Base-by-base conservation (phyloP, 257 asterid genomes). In the Solanum habrochaites region DNA sequence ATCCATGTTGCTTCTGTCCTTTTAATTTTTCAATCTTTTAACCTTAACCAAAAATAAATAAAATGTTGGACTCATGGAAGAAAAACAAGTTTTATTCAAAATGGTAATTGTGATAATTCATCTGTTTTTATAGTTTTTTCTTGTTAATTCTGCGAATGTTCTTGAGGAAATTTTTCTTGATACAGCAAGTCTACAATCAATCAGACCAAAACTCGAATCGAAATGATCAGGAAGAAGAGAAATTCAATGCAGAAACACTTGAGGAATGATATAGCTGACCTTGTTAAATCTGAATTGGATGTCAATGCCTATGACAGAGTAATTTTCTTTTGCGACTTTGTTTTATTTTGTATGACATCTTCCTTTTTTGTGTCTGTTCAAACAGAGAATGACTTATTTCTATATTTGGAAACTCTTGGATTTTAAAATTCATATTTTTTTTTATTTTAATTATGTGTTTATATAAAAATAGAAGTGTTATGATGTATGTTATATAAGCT, bases 231-330 rank as follows among this genome's bases (percentile, higher is more conserved):
- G 96, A 93, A 90, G 92, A 97, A 93, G 91, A 94, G 98, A 86
- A 94, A 90, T 27, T 98, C 98, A 88, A 93, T 90, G 89, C 95
- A 91, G 92, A 95, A 90, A 89, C 95, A 89, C 85, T 89, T 95
- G 92, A 94, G 91, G 91, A 95, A 91, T 82, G 99, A 97, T 87
- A 87, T 95, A 83, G 88, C 92, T 60, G 98, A 94, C 91, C 98
- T 95, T 85, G 92, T 97, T 27, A 94, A 64, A 82, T 90, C 89
- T 91, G 94, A 92, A 43, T 83, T 92, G 56, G 96, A 93, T 88
- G 20, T 43, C 69, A 81, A 94, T 42, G 98, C 99, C 47, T 95
- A 91, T 86, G 93, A 90, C 89, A 90, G 98, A 94, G 99, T 97
- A 93, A 81, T 81, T 73, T 73, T 15, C 15, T 6, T 40, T 12